Percentiles rank a stretch among this genome's conserved stretches.
Evolutionary conservation across 495 filamentous ascomycete species (phyloP).

Genomic region (Penicillium psychrofluorescens): DNA sequence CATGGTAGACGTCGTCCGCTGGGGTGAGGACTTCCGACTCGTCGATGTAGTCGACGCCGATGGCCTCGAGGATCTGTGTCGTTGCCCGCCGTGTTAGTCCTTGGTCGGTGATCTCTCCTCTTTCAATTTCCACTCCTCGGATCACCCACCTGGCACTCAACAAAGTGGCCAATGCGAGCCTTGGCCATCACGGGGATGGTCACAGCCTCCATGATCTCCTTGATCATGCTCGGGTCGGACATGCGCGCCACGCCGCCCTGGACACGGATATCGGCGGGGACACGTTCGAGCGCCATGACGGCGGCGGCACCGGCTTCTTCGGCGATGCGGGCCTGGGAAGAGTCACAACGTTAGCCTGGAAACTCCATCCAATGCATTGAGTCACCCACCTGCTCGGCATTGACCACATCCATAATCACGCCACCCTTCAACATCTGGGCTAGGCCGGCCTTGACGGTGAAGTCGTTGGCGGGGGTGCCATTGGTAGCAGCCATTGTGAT

Average conservation of each 20-base stretch:
- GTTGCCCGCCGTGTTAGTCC: not conserved
- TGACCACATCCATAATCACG: slow-evolving; percentile 99
- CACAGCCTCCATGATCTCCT: slow-evolving; percentile 92
- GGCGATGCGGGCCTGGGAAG: slow-evolving; percentile 69
- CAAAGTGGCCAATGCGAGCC: slow-evolving; percentile 94
- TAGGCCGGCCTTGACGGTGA: slow-evolving; percentile 84
- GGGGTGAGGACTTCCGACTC: slow-evolving; percentile 96
- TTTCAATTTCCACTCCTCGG: too few species aligned
- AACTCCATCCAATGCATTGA: not conserved
- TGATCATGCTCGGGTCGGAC: slow-evolving; percentile 93
- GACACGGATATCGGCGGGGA: slow-evolving; percentile 90
- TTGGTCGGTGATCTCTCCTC: not conserved
- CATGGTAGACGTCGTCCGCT: slow-evolving; percentile 84
- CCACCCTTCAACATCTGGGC: slow-evolving; percentile 98
- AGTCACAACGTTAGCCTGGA: not conserved
- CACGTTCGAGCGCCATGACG: slow-evolving; percentile 97
- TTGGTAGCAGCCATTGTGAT: slow-evolving; percentile 32
- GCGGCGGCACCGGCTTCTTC: slow-evolving; percentile 94
- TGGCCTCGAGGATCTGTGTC: slow-evolving; percentile 76
- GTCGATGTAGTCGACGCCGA: slow-evolving; percentile 96
- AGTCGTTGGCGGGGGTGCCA: slow-evolving; percentile 37
- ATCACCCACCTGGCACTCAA: slow-evolving; percentile 76
- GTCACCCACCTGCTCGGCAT: slow-evolving; percentile 67
- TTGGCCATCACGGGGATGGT: slow-evolving; percentile 99
- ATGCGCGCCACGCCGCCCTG: slow-evolving; percentile 94